Conservation (phyloP, 83 land plant species). For the Thuja plicata region DNA sequence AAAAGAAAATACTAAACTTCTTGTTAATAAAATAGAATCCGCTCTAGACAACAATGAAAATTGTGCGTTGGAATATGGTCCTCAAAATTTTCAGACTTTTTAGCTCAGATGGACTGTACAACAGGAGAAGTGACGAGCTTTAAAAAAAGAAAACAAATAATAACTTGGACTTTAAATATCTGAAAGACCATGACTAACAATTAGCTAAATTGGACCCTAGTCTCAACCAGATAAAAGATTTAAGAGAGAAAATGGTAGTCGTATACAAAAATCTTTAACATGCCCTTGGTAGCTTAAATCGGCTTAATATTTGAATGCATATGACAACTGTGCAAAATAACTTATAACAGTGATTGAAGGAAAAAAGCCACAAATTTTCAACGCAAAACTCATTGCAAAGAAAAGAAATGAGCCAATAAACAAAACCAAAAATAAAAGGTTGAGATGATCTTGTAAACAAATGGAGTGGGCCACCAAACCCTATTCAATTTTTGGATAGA, state of each 20-base stretch:
- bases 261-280: no score
- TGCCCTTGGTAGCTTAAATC: no score
- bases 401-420: no score
- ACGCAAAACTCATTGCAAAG: no score
- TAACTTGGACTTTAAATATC: neutral
- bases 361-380: no score
- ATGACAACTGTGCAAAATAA: no score
- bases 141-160: no score
- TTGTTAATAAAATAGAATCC: neutral
- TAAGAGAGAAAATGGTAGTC: no score
- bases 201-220: neutral
- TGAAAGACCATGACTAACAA: neutral
- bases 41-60: neutral
- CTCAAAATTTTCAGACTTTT: neutral
- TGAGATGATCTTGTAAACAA: no score
- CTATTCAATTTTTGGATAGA: neutral
- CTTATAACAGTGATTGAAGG: no score
- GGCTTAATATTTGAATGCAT: no score
- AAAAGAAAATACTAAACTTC: neutral
- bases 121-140: neutral
- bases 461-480: neutral
- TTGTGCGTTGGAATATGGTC: neutral
- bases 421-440: neutral
- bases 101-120: neutral
- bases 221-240: neutral